phyloP scores from a whole-genome alignment of 1,284 basidiomycete species.

The Pseudozyma hubeiensis region DNA sequence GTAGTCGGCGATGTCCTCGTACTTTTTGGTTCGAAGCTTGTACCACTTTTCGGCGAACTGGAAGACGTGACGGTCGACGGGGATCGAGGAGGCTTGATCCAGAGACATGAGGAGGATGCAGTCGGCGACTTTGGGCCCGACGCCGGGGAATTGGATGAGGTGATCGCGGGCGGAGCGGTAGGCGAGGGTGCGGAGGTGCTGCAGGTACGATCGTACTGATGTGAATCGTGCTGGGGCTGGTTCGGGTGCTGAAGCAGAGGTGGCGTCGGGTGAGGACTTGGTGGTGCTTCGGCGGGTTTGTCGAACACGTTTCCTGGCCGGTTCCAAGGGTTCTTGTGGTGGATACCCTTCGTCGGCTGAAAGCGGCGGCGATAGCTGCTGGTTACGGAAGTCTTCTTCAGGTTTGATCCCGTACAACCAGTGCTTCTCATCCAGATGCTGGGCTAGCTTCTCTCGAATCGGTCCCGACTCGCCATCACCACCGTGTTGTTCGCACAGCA shows the following conservation, averaged over 20 bases:
- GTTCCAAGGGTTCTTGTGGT: neutral
- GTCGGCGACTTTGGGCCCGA: conserved; percentile 81
- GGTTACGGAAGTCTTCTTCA: conserved; percentile 6
- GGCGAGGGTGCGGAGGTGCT: conserved; percentile 72
- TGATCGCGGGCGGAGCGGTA: conserved; percentile 78
- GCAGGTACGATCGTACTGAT: conserved; percentile 74
- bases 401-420: conserved; percentile 34
- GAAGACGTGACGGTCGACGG: conserved; percentile 67
- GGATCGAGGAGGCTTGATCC: conserved; percentile 75
- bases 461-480: neutral
- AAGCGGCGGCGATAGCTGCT: neutral
- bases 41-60: conserved; percentile 67
- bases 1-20: conserved; percentile 63
- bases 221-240: conserved; percentile 34
- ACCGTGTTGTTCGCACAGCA: conserved; percentile 74
- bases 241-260: neutral
- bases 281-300: conserved; percentile 4
- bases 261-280: neutral
- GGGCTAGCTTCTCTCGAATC: neutral
- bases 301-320: conserved; percentile 15
- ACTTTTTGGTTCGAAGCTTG: conserved; percentile 56
- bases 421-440: conserved; percentile 27
- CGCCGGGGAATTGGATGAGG: conserved; percentile 83
- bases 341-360: neutral
- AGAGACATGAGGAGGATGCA: conserved; percentile 94